Conservation (phyloP, 306 rosid genomes). For the Vachellia pachyceras region DNA sequence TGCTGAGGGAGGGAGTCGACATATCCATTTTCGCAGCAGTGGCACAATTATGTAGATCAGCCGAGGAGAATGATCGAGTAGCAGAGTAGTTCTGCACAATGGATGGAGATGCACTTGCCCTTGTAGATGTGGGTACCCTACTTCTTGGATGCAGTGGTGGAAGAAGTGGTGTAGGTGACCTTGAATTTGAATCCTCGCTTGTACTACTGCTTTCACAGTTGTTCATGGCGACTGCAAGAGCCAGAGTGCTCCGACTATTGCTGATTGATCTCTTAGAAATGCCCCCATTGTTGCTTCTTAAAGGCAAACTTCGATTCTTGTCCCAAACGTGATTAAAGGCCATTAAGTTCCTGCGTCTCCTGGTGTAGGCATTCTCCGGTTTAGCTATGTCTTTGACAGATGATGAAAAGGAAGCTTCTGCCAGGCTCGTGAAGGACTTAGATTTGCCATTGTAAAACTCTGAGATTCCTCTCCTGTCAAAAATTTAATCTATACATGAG, state of each 20-base stretch:
- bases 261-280: constrained; percentile 78
- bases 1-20: constrained; percentile 34
- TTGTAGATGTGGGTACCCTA: constrained; percentile 10
- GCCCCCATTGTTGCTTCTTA: constrained; percentile 64
- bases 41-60: constrained; percentile 67
- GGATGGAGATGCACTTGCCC: constrained; percentile 40
- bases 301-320: constrained; percentile 59
- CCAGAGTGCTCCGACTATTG: constrained; percentile 71
- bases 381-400: constrained; percentile 69
- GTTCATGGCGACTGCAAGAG: constrained; percentile 77
- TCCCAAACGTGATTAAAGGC: constrained; percentile 68
- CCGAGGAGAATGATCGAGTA: constrained; percentile 63
- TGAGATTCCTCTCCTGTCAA: constrained; percentile 85
- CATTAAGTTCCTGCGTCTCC: constrained; percentile 73
- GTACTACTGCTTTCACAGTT: constrained; percentile 64
- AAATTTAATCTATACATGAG: constrained; percentile 21
- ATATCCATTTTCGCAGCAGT: constrained; percentile 46
- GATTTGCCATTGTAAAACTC: constrained; percentile 79
- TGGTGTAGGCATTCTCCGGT: constrained; percentile 75
- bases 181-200: constrained; percentile 63
- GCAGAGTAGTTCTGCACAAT: constrained; percentile 35
- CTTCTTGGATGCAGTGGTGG: constrained; percentile 62
- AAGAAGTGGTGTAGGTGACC: constrained; percentile 48
- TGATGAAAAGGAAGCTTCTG: constrained; percentile 55
- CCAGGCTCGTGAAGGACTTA: constrained; percentile 74